Base-by-base conservation (phyloP, 148 eudicot species). In the Amaranthus hypochondriacus region DNA sequence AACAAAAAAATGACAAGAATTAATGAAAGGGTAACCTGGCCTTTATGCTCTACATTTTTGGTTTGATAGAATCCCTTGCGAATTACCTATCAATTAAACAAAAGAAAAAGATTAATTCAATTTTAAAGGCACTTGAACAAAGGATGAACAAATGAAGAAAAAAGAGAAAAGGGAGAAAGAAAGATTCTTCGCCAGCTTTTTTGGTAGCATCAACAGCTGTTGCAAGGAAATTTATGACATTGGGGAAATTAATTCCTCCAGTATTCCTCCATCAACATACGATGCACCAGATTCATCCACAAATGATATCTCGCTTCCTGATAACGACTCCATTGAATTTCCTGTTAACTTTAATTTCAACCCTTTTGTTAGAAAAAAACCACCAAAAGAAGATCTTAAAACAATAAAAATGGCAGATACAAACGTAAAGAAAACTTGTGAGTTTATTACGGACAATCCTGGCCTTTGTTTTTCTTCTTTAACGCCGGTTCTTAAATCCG, bases 31-130 rank as follows among this genome's bases (percentile, higher is more conserved):
- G 28, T 8, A 54, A 92, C 97, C 90, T 61, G 72, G 86, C 97
- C 96, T 83, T 90, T 92, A 83, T 92, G 97, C 87, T 90, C 97
- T 75, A 92, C 96, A 73, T 80, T 77, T 84, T 92, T 92, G 56
- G 87, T 87, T 83, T 84, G 66, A 58, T 90, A 83, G 71, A 92
- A 92, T 7, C 87, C 96, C 42, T 83, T 79, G 1, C 85, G 88
- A 78, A 92, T 90, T 46, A 87, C 75, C 97, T 91, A 82, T 66
- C 57, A 80, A 58, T 52, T 49, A 5, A 50, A 50, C 43, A 43
- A 21, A 56, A 14, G 51, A 43, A 43, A 14, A 48, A 3, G 0
- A 42, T 2, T 12, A 62, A 4, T 21, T 3, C 50, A 21, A 8
- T n/a, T 48, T 39, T 11, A 56, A 51, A 9, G 69, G 49, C 49